Base-by-base conservation (phyloP, 2,329 filamentous ascomycete species). In the Colletotrichum sp. region DNA sequence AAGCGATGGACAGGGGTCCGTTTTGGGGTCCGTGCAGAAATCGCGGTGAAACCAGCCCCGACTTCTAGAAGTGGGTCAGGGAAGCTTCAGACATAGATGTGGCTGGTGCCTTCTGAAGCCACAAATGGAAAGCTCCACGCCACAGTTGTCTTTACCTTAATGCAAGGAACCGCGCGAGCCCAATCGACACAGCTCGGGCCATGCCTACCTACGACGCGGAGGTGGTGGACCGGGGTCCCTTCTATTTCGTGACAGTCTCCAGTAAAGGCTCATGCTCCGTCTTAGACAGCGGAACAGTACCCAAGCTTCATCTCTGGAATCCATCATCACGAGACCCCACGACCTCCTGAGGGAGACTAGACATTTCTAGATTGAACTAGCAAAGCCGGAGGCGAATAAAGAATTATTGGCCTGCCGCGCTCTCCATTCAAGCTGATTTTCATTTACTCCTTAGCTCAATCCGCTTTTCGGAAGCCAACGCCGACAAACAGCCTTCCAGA, bases 31-130 rank as follows among this genome's bases (percentile, higher is more conserved):
- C 66, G 71, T 77, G 75, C 75, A 73, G 70, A 69, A 63, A 67
- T 77, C 65, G 34, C 75, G 67, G 75, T 71, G 75, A 77, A 71
- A 75, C 75, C 71, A 66, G 36, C 18, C 16, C 44, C 57, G 63
- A 64, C 49, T 44, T 66, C n/a, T 62, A 65, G 28, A 65, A 28
- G 68, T 39, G 68, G 60, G 57, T 21, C 55, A 24, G 24, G 2
- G 26, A 32, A 32, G 59, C 12, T 24, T 21, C 18, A 30, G 26
- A 28, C n/a, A n/a, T 15, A 12, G 7, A 21, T 63, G 63, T 65
- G 63, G 63, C 63, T 65, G 16, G 36, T 44, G 36, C 7, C 7
- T 9, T 15, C 7, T 28, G 24, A 30, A 65, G 62, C 62, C 62
- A 65, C 62, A 44, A 16, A 18, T 26, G 15, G 9, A 44, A 16